Percentiles rank a stretch among this genome's conserved stretches.
Evolutionary conservation across 768 basidiomycete species (phyloP).

Genomic region (Calocybe gangraenosa): DNA sequence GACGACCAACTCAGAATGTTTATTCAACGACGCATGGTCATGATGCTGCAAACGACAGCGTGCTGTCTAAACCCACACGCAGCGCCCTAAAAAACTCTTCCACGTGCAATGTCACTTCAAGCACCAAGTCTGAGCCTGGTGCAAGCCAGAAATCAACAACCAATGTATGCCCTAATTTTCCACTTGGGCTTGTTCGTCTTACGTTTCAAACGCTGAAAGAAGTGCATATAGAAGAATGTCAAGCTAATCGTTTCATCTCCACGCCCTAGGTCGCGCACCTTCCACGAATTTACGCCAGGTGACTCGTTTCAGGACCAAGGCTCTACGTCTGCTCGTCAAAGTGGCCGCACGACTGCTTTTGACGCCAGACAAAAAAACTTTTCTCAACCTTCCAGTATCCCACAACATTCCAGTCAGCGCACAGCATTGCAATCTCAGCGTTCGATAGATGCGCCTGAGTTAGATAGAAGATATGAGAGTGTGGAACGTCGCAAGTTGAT

Average conservation of each 20-base stretch:
- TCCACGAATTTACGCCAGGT: slow-evolving; percentile 23
- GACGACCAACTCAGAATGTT: too few species aligned
- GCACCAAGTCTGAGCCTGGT: slow-evolving; percentile 6
- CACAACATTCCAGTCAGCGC: slow-evolving; percentile 25
- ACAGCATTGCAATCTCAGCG: slow-evolving; percentile 16
- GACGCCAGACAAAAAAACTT: neutral
- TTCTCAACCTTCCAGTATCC: slow-evolving; percentile 26
- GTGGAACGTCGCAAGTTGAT: slow-evolving; percentile 37
- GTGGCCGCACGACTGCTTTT: neutral
- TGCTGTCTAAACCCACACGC: too few species aligned
- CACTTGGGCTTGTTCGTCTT: neutral
- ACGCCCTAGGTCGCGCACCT: slow-evolving; percentile 32
- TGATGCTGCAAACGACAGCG: too few species aligned
- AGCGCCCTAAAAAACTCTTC: slow-evolving; percentile 19
- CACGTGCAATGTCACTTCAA: slow-evolving; percentile 14
- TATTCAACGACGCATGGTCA: too few species aligned
- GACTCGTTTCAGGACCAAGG: neutral
- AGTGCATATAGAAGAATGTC: neutral
- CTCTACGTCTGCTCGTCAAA: neutral
- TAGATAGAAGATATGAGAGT: slow-evolving; percentile 38
- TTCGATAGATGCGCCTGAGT: slow-evolving; percentile 38
- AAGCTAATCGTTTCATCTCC: slow-evolving; percentile 7
- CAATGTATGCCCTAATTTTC: slow-evolving; percentile 19
- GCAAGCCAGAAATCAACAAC: slow-evolving; percentile 13
- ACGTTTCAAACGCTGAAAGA: neutral